Evolutionary conservation across 2,329 filamentous ascomycete species (phyloP), one percentile per base, ranked within the genome.

Genomic region (Fonsecaea erecta): DNA sequence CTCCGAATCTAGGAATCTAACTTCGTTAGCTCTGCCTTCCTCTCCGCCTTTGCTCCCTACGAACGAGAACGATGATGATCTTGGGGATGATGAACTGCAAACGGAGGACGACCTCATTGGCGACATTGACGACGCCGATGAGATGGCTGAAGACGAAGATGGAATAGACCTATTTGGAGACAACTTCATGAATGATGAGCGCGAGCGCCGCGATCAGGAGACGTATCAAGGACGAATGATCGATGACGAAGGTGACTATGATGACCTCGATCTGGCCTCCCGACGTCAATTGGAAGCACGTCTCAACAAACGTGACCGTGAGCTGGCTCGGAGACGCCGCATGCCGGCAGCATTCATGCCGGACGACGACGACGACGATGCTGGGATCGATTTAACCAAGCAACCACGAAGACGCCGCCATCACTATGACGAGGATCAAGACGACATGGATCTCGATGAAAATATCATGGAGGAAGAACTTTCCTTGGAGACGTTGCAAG

Each of bases 391-490:
- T 75, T 83, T 98, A 24, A 92, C 92, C 24, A 88, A 89, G 28
- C 93, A 96, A 77, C 92, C 91, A 24, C 88, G 93, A 61, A 88
- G 94, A 70, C 88, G 92, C 59, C 88, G 95, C 71, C 91, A 95
- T 78, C 87, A 90, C 72, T 99, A 98, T 74, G 95, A 99, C 70
- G 96, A 99, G 78, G 93, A 97, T 46, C 88, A 90, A 12, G 93
- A 97, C 70, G 93, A 97, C 71, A 84, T 88, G 73, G 90, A 93
- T 67, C 93, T 97, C 88, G 91, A 89, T 64, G 91, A 90, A 54
- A 92, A 97, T 74, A 93, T 97, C 69, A 94, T 98, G 91, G 91
- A 96, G 69, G 94, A 96, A 77, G 93, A 98, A 77, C 85, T 99
- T 21, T 93, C 93, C 1, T 85, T 98, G 0, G 94, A 98, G 78